Evolutionary conservation across 768 basidiomycete species (phyloP), one percentile per base, ranked within the genome.

Genomic region (Fibroporia radiculosa): DNA sequence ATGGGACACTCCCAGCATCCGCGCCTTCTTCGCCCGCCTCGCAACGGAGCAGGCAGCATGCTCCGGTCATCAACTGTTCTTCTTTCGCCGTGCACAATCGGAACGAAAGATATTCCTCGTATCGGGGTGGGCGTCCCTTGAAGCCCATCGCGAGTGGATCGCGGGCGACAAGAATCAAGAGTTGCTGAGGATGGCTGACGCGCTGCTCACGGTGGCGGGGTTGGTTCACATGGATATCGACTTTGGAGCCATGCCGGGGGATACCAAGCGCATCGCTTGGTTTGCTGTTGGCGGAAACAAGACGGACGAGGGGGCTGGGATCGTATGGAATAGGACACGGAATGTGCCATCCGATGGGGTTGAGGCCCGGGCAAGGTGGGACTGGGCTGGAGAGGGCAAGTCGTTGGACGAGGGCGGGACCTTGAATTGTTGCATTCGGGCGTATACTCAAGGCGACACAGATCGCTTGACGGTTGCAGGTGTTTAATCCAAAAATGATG

Each of bases 91-190:
- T 49, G 28, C 45, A 18, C 40, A 46, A 1, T 52, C 58, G 23
- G 42, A 60, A 1, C 33, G 44, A 5, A 44, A 55, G 22, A 43
- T 73, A 2, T 66, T 69, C 52, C 49, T 76, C 22, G 53, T 73
- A 24, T 66, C 71, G 0, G 72, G 73, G 10, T 77, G 74, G 75
- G 31, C 56, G 41, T 62, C 63, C 45, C 66, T 68, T 19, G 52
- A 47, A 10, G 64, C 66, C 7, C 74, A 75, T 51, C 49, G 63
- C 22, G 56, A 59, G 28, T 76, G 71, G 69, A 67, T 73, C 14
- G 50, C 48, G 4, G 69, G 68, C 44, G 59, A 65, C 3, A 52
- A 54, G 41, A 73, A 73, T 41, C 64, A 70, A 48, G 62, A 55
- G 26, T 51, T 74, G 19, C 48, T 72, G 31, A 42, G 44, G 38